Base-by-base conservation (phyloP, 768 basidiomycete species). In the Infundibulicybe gibba region DNA sequence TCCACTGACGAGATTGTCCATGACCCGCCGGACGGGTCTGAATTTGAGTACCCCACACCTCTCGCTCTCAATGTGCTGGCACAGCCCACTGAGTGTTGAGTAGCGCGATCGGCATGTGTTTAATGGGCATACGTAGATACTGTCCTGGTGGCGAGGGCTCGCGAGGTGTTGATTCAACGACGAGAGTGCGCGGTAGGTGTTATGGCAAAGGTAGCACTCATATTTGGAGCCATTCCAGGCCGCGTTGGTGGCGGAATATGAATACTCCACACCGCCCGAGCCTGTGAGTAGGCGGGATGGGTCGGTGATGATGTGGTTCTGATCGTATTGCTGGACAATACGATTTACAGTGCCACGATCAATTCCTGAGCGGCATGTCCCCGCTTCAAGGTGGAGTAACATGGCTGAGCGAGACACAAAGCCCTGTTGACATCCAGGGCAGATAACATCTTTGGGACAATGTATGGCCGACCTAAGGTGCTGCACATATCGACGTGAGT, bases 171-270 rank as follows among this genome's bases (percentile, higher is more conserved):
- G 68, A 54, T 88, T 84, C 42, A 88, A 70, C 6, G 61, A 64
- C 0, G 13, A 10, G 11, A 85, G 70, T 0, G 65, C 54, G 42
- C 53, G 21, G 54, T 73, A 81, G 11, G 42, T 52, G 16, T 44
- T 47, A 58, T 79, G 72, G 59, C 86, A 87, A 19, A 88, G 61
- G 56, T 79, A 78, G 61, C 85, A 88, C 61, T 88, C 83, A 59
- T 70, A 88, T 5, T 52, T 65, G 5, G 0, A 4, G 0, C 73
- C 75, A 48, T 80, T 80, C 69, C 71, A 79, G 1, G 76, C 57
- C 9, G 54, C 50, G 13, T 34, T 32, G 17, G 59, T 66, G 10
- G 74, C 71, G 19, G 53, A 60, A 54, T 66, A 69, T 30, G 45
- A 56, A 19, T 59, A 39, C 12, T 51, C 48, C 15, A 52, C 21